These are phyloP conservation scores for Xylaria sp. DNA, from an alignment of 2,329 filamentous ascomycete genomes.

Conservation along the genomic window DNA sequence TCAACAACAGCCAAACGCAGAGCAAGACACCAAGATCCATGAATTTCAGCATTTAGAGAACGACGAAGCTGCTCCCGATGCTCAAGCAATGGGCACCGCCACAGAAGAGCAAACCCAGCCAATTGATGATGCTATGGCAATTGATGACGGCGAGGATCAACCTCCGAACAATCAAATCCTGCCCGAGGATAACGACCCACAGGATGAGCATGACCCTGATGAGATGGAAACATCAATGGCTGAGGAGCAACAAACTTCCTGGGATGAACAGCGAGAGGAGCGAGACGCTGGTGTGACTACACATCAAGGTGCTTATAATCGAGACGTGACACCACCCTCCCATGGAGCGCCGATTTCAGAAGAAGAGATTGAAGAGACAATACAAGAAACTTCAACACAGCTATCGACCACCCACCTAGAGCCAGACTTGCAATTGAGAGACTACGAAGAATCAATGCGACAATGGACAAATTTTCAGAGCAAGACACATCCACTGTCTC, in stretches of 20 bases:
- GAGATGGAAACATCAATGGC: slow-evolving; percentile 52
- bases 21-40: slow-evolving; percentile 63
- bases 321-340: slow-evolving; percentile 50
- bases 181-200: slow-evolving; percentile 56
- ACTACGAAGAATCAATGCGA: slow-evolving; percentile 64
- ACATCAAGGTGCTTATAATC: slow-evolving; percentile 62
- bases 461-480: slow-evolving; percentile 87
- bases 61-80: slow-evolving; percentile 80
- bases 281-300: slow-evolving; percentile 65
- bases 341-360: slow-evolving; percentile 47
- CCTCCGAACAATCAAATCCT: slow-evolving; percentile 54
- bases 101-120: slow-evolving; percentile 85
- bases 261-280: slow-evolving; percentile 58
- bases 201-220: slow-evolving; percentile 55
- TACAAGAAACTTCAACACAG: slow-evolving; percentile 63
- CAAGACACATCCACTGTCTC: slow-evolving; percentile 82
- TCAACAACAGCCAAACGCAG: slow-evolving; percentile 57
- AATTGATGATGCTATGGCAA: slow-evolving; percentile 86
- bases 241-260: slow-evolving; percentile 47
- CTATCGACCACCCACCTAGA: slow-evolving; percentile 76
- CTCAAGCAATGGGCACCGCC: slow-evolving; percentile 88
- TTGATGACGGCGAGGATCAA: slow-evolving; percentile 73
- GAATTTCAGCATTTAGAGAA: slow-evolving; percentile 94
- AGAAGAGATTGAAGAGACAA: slow-evolving; percentile 53
- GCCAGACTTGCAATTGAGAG: slow-evolving; percentile 49